These are phyloP conservation scores for Sugiyamaella neomexicana DNA, from an alignment of 1,139 yeast genomes.

Conservation along the genomic window DNA sequence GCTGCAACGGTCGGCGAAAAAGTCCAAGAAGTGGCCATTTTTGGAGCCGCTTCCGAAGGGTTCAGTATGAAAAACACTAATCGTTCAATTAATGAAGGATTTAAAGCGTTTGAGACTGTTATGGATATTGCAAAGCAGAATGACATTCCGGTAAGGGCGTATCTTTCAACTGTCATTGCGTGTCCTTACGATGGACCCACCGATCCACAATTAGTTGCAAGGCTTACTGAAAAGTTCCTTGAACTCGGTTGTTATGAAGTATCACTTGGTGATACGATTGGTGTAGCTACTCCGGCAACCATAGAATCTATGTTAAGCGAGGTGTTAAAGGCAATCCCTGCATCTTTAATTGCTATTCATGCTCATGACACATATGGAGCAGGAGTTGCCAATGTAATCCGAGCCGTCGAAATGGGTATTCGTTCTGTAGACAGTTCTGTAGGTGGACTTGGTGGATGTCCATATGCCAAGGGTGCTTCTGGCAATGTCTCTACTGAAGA, in stretches of 20 bases:
- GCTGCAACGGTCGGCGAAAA: slow-evolving; percentile 26
- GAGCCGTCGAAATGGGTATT: slow-evolving; percentile 40
- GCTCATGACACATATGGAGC: slow-evolving; percentile 44
- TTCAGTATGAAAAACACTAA: slow-evolving; percentile 40
- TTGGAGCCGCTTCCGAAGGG: slow-evolving; percentile 42
- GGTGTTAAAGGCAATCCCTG: slow-evolving; percentile 34
- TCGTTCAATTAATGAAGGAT: slow-evolving; percentile 36
- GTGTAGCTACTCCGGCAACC: slow-evolving; percentile 40
- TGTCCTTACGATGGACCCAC: slow-evolving; percentile 43
- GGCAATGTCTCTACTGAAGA: slow-evolving; percentile 43
- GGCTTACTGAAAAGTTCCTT: slow-evolving; percentile 33
- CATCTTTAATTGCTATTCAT: slow-evolving; percentile 39
- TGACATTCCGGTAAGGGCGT: slow-evolving; percentile 37
- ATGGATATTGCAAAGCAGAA: slow-evolving; percentile 32
- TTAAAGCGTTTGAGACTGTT: slow-evolving; percentile 34
- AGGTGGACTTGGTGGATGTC: slow-evolving; percentile 44
- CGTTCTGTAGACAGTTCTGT: slow-evolving; percentile 40
- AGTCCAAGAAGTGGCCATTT: slow-evolving; percentile 39
- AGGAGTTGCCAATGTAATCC: slow-evolving; percentile 41
- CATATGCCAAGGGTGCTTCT: slow-evolving; percentile 43
- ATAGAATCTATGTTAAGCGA: slow-evolving; percentile 34
- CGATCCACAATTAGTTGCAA: slow-evolving; percentile 37
- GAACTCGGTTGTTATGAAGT: slow-evolving; percentile 42
- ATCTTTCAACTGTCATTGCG: slow-evolving; percentile 40
- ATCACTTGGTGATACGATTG: slow-evolving; percentile 43